Base-by-base conservation (phyloP, 2,329 filamentous ascomycete genomes). In the Fusarium albidum region DNA sequence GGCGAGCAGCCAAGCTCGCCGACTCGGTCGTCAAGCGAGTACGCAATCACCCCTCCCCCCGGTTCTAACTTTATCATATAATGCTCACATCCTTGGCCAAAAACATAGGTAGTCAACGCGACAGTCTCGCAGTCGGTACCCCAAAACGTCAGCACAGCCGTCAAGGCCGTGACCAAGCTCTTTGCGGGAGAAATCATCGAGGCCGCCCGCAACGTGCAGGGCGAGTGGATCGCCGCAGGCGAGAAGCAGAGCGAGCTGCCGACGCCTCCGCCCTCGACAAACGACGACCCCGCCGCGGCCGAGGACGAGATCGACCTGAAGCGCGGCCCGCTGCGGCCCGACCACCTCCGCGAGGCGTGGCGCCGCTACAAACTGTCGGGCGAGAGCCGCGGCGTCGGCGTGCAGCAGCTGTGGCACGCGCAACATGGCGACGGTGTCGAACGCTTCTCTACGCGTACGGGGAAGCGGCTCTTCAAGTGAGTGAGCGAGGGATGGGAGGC, bases 41-140 rank as follows among this genome's bases (percentile, higher is more conserved):
- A 75, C 52, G 82, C 71, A 11, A 21, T 18, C 5, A n/a, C n/a
- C n/a, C n/a, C n/a, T n/a, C n/a, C n/a, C n/a, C n/a, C n/a, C n/a
- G n/a, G n/a, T n/a, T n/a, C n/a, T n/a, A n/a, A n/a, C n/a, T n/a
- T n/a, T 2, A 15, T 26, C 5, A 26, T 13, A 26, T 6, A 39
- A 39, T 41, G 45, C 61, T 65, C 42, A 25, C 29, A 25, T 18
- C n/a, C 17, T 11, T 13, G 15, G 11, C 27, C n/a, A n/a, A n/a
- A 4, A 6, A 34, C 55, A n/a, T n/a, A 87, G 82, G 83, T 93
- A 55, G 87, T 92, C 69, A 94, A 93, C 67, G 88, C 90, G 52
- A 91, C 90, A 2, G 87, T 92, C 9, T 91, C 88, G 0, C 90
- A 93, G 69, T 92, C 88, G 2, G 90, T 91, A 0, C 88, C 89